Evolutionary conservation across 495 filamentous ascomycete species (phyloP), one percentile per base, ranked within the genome.

Genomic region (Xeromyces bisporus): DNA sequence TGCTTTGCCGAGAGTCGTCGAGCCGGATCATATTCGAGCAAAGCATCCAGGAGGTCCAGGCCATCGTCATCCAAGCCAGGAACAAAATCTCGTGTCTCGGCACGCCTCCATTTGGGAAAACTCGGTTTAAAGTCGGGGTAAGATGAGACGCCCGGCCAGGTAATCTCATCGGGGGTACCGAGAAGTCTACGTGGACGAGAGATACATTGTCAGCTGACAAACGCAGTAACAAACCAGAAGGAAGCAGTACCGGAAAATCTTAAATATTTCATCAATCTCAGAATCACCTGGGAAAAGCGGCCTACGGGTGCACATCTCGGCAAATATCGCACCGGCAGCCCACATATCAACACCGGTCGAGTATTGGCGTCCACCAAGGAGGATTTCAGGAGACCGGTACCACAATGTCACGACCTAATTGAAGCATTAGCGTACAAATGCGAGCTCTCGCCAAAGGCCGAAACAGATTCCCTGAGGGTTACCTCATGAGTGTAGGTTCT

Each of bases 201-300:
- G 18, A 17, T 11, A 6, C 3, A 23, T 30, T 26, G n/a, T 41
- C 10, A 39, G 43, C 36, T 17, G 27, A 11, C 18, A n/a, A 31
- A 10, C 24, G 9, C 3, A 2, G 21, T n/a, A 6, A 14, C 6
- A 5, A 6, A 8, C 16, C 10, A 7, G 0, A 2, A 8, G 18
- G 25, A 11, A 10, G 16, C 11, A 28, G 15, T 60, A 89, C 84
- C 76, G 69, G 74, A 99, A 99, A 43, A 96, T 99, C 60, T 93
- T 96, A 67, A 96, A 96, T 44, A 99, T 96, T 60, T 99, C 91
- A 44, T 99, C 89, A 56, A 99, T 96, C 52, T 99, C 89, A 2
- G 85, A 93, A 52, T 99, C 91, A 23, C 89, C 89, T 15, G 89
- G 89, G 67, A 99, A 96, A 8, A 96, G 61, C 4, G 89, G 86